Evolutionary conservation across 176 grass and related monocot species (phyloP).

Genomic region (Bromus sterilis): DNA sequence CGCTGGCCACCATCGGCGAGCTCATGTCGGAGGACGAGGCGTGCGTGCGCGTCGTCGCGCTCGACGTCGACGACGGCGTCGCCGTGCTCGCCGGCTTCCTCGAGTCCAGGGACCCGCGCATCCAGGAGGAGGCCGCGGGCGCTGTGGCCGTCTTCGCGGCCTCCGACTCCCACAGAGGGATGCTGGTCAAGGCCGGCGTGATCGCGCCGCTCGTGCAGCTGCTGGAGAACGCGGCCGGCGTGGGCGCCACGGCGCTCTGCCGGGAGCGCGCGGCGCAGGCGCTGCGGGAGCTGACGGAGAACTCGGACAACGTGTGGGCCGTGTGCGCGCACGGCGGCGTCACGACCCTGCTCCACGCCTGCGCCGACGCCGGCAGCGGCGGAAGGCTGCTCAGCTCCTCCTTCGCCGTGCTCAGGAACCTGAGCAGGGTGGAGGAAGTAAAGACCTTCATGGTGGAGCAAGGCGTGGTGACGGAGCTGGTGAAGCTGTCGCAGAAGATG

Average conservation of each 20-base stretch:
- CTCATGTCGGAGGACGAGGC: conserved; percentile 51
- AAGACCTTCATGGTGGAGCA: conserved; percentile 78
- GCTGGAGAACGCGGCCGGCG: conserved; percentile 34
- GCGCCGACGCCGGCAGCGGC: conserved; percentile 12
- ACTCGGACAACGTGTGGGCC: conserved; percentile 94
- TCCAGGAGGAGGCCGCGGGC: conserved; percentile 58
- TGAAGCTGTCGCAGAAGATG: conserved; percentile 58
- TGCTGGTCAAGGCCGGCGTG: conserved; percentile 55
- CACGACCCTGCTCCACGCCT: conserved; percentile 51
- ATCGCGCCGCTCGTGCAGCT: conserved; percentile 60
- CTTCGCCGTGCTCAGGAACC: conserved; percentile 65
- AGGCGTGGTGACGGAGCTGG: conserved; percentile 49
- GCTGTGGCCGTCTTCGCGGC: conserved; percentile 39
- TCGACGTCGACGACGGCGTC: conserved; percentile 55
- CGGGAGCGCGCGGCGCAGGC: conserved; percentile 52
- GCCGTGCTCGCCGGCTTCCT: conserved; percentile 61
- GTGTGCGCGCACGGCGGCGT: conserved; percentile 82
- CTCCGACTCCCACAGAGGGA: conserved; percentile 44
- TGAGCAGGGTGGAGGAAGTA: conserved; percentile 71
- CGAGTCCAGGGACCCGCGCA: conserved; percentile 25
- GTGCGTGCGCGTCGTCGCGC: conserved; percentile 41
- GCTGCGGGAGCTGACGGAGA: conserved; percentile 72
- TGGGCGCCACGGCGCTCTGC: conserved; percentile 13
- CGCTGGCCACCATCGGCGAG: conserved; percentile 60
- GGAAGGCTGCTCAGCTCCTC: conserved; percentile 44